Conservation (phyloP, 352 stramenopile genomes). For the Phytophthora tubulina region DNA sequence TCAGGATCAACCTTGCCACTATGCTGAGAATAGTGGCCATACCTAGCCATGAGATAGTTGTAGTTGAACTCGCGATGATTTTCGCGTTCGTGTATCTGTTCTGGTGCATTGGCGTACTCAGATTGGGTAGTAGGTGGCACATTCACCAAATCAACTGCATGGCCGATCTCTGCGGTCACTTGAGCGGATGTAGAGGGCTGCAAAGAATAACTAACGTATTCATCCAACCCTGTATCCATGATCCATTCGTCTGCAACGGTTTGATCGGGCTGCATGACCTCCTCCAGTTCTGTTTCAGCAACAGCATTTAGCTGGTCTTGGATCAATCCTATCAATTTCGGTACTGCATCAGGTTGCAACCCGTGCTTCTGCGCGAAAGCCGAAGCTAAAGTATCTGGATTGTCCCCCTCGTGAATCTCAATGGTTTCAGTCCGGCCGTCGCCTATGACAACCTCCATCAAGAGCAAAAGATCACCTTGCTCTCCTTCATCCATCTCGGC, state of each 20-base stretch:
- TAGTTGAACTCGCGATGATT: constrained; percentile 73
- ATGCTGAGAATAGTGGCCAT: constrained; percentile 77
- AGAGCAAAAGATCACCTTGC: constrained; percentile 59
- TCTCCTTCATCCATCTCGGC: background rate
- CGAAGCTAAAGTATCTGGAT: constrained; percentile 53
- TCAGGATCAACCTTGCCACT: constrained; percentile 62
- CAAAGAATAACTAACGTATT: constrained; percentile 13
- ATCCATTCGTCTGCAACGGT: constrained; percentile 26
- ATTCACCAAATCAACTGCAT: background rate
- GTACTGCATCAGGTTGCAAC: constrained; percentile 59
- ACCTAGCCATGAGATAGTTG: constrained; percentile 79
- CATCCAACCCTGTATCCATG: constrained; percentile 8
- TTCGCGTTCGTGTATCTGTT: constrained; percentile 48
- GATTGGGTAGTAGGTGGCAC: background rate
- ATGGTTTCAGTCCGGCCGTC: constrained; percentile 77
- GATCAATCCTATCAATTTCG: constrained; percentile 67
- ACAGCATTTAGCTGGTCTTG: constrained; percentile 64
- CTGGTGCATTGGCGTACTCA: background rate
- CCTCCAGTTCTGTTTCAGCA: constrained; percentile 38
- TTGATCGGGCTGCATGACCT: constrained; percentile 5
- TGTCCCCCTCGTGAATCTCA: constrained; percentile 66
- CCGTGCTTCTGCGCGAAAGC: constrained; percentile 63
- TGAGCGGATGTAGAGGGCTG: background rate
- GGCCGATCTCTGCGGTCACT: background rate
- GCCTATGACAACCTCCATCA: constrained; percentile 85